A percentile compares a stretch with the other conserved stretches of the same genome.
Conservation (phyloP, 768 basidiomycete genomes). For the Amanita inopinata region DNA sequence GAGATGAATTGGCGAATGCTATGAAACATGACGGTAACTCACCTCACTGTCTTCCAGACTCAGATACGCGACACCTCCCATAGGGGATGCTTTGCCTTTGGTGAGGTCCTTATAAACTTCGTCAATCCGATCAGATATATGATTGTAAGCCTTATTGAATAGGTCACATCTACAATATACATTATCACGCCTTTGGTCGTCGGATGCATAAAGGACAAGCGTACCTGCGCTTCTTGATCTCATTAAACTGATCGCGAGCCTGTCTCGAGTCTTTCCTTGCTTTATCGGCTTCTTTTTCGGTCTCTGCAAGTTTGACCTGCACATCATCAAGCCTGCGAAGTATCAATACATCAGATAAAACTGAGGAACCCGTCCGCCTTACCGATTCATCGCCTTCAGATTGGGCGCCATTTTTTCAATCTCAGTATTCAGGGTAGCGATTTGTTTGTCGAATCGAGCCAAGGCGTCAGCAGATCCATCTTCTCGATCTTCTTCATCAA, state of each 20-base stretch:
- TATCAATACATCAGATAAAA: neutral
- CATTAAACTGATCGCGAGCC: conserved; percentile 89
- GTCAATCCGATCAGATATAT: conserved; percentile 92
- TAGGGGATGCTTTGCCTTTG: conserved; percentile 86
- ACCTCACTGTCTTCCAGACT: conserved; percentile 95
- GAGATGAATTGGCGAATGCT: neutral
- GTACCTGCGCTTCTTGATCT: conserved; percentile 74
- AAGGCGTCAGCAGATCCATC: conserved; percentile 54
- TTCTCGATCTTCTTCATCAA: conserved; percentile 71
- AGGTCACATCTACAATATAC: conserved; percentile 45
- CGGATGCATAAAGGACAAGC: conserved; percentile 11
- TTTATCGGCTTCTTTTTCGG: conserved; percentile 88
- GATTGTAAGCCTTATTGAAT: conserved; percentile 93
- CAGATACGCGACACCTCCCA: conserved; percentile 95
- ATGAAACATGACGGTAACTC: conserved; percentile 12
- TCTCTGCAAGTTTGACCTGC: conserved; percentile 75
- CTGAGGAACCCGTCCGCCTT: conserved; percentile 14
- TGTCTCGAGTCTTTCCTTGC: conserved; percentile 82
- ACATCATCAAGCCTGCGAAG: conserved; percentile 67
- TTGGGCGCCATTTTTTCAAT: conserved; percentile 95
- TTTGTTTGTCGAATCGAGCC: conserved; percentile 65
- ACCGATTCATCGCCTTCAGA: conserved; percentile 92
- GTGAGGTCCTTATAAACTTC: conserved; percentile 97
- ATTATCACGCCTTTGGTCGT: conserved; percentile 3
- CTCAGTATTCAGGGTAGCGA: conserved; percentile 62